A percentile compares a stretch with the other conserved stretches of the same genome.
phyloP scores from a whole-genome alignment of 805 yeast genomes.

The Saturnispora besseyi region DNA sequence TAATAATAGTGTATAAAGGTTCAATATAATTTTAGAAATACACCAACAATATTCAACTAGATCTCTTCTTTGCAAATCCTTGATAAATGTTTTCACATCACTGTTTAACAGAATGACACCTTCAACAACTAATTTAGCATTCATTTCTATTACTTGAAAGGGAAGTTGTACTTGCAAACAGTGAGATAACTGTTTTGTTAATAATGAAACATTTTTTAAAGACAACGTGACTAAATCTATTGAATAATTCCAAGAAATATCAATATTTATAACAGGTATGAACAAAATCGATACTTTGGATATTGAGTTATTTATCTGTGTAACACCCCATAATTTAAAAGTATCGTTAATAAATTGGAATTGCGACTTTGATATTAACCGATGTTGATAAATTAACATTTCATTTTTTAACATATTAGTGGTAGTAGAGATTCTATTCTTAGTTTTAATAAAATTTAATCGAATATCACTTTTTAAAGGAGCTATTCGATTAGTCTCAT shows the following conservation, averaged over 20 bases:
- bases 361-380: constrained; percentile 4
- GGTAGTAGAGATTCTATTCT: neutral
- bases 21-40: constrained; percentile 5
- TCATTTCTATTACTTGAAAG: constrained; percentile 10
- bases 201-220: constrained; percentile 15
- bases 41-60: constrained; percentile 5
- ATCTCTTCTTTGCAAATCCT: neutral
- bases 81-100: neutral
- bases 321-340: constrained; percentile 7
- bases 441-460: neutral
- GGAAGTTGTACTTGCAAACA: constrained; percentile 18
- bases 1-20: constrained; percentile 1
- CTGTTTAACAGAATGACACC: neutral
- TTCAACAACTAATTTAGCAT: constrained; percentile 4
- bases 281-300: constrained; percentile 16
- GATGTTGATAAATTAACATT: neutral
- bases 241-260: constrained; percentile 15
- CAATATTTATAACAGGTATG: constrained; percentile 22
- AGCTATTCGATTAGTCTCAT: neutral
- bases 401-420: neutral
- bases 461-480: neutral
- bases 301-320: constrained; percentile 2
- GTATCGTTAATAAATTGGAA: neutral
- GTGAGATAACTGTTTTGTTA: constrained; percentile 13
- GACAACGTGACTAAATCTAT: constrained; percentile 18